Base-by-base conservation (phyloP, 805 yeast species). In the Candida sphagnicola region DNA sequence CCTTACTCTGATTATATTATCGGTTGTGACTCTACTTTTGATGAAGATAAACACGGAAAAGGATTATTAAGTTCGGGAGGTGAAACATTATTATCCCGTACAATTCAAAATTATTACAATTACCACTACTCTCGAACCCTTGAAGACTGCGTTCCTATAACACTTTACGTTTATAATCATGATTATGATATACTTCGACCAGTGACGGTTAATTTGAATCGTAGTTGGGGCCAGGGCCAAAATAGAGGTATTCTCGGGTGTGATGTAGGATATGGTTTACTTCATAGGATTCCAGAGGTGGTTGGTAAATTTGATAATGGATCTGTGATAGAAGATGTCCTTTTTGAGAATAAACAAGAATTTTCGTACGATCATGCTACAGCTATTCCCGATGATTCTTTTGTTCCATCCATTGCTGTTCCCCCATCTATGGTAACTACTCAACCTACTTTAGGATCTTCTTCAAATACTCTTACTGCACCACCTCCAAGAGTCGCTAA, bases 221-320 rank as follows among this genome's bases (percentile, higher is more conserved):
- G 74, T n/a, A 59, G 65, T 13, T 85, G 93, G 88, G 87, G 89
- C n/a, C 47, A 49, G 10, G 71, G 65, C 8, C 61, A 56, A 12
- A 88, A 90, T 12, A 74, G 68, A 46, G 95, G 96, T 1, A 67
- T 88, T 26, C 63, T 91, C 26, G 99, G 99, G 2, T 89, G 96
- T 62, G 95, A 90, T 47, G 95, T 91, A 14, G 98, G 97, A 0
- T 90, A 89, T 52, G 99, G 99, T 0, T 71, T 85, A 37, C 65
- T 91, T 36, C 98, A 91, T 56, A 67, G 93, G 43, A 62, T 86
- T n/a, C 96, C 98, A 1, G 77, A 79, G 41, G 83, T 78, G 4
- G 54, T 71, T 8, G 77, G 75, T 0, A 72, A 74, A 41, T 77
- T 74, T 52, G 75, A 67, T n/a, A 46, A 42, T 17, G 49, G 49